Conservation (phyloP, 2,329 filamentous ascomycete species). For the Hypocrella siamensis region DNA sequence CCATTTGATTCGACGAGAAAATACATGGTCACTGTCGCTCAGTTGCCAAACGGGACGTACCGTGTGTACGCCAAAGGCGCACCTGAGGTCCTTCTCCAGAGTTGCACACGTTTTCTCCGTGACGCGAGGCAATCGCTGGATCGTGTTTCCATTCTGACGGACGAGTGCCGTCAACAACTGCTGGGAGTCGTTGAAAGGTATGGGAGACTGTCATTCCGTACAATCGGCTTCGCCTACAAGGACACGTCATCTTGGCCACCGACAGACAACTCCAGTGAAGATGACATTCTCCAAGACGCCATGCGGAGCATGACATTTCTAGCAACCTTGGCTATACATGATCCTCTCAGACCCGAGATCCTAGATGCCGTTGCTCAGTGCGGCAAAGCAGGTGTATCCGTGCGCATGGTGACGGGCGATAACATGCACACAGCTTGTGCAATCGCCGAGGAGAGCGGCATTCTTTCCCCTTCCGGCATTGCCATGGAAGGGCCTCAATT, state of each 20-base stretch:
- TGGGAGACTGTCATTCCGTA: constrained; percentile 50
- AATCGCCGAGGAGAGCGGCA: constrained; percentile 42
- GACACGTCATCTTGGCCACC: constrained; percentile 60
- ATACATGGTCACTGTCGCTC: constrained; percentile 37
- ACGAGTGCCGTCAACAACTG: neutral
- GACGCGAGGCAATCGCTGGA: constrained; percentile 9
- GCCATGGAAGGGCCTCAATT: constrained; percentile 1
- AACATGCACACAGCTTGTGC: constrained; percentile 34
- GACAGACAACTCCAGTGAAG: too few relatives aligned
- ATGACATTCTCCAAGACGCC: neutral
- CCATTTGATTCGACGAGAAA: constrained; percentile 36
- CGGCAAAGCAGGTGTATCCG: constrained; percentile 38
- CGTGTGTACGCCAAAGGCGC: constrained; percentile 40
- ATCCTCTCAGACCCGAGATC: constrained; percentile 44
- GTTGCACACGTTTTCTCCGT: constrained; percentile 25
- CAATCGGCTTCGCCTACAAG: constrained; percentile 58
- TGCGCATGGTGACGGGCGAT: constrained; percentile 41
- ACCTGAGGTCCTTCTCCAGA: constrained; percentile 33
- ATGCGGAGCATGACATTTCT: constrained; percentile 53
- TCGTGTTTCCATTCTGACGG: neutral
- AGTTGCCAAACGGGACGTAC: constrained; percentile 22
- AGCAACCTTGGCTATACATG: constrained; percentile 50
- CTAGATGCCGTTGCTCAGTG: constrained; percentile 31
- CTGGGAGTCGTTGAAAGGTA: constrained; percentile 38
- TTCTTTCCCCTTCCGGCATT: constrained; percentile 16